Evolutionary conservation across 768 basidiomycete genomes (phyloP), one percentile per base, ranked within the genome.

Genomic region (Naganishia friedmannii): DNA sequence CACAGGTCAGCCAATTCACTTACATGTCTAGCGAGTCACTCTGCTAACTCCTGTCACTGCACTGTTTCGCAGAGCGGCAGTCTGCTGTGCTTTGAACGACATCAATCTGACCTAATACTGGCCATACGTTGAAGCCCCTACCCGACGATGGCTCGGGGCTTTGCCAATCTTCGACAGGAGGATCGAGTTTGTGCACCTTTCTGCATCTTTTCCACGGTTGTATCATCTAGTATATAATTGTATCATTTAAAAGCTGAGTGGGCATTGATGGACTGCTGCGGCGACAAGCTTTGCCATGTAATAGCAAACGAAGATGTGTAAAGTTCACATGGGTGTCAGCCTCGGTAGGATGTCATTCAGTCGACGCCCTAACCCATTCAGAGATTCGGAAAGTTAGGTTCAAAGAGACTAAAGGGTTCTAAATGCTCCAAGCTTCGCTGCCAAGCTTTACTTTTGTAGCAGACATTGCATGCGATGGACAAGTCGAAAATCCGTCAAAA

Each of bases 11-110:
- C 67, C 45, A 19, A 12, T 51, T 4, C 23, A 7, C 23, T n/a
- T 21, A 26, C 53, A 8, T 42, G 3, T 8, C 2, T n/a, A 8
- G 17, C 6, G 29, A 32, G 31, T 10, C n/a, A n/a, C 34, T 66
- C 46, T 15, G 63, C n/a, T 34, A 54, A 29, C 26, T 48, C 46
- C 31, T 39, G 70, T 54, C 39, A 4, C 42, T 17, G 28, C 48
- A 71, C 71, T 58, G 0, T 91, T 93, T 79, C 90, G 92, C 79
- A 96, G 97, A 85, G 95, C 84, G 85, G 91, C 77, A 51, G 86
- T 80, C 45, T 80, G 82, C 66, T 82, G 83, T 53, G 83, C 84
- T 1, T 77, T 84, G 55, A 84, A 84, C 72, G 84, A 84, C 74
- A 83, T 82, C 74, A 82, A 82, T 63, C 75, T 83, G 56, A 78